Conservation (phyloP, 75 land plant species). For the Isoetes taiwanensis region DNA sequence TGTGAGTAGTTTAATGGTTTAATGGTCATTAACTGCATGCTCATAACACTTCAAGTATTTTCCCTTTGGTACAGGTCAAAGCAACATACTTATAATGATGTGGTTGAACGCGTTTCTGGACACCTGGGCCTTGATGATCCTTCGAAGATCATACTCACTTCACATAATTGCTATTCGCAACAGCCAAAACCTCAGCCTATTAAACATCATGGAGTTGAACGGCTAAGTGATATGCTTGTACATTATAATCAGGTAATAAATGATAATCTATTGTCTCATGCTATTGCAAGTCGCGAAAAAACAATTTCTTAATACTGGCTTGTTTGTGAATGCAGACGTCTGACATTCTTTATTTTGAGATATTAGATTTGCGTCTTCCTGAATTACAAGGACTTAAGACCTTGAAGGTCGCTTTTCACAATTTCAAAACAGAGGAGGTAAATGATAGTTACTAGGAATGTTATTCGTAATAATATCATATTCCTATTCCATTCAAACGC, state of each 20-base stretch:
- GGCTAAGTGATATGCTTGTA: constrained; percentile 77
- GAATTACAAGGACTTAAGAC: constrained; percentile 11
- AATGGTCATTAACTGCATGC: no score
- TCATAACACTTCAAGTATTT: background rate
- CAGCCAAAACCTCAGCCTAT: constrained; percentile 97
- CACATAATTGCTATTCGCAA: constrained; percentile 93
- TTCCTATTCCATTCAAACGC: no score
- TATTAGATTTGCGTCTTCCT: constrained; percentile 12
- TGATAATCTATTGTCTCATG: no score
- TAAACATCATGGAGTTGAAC: constrained; percentile 78
- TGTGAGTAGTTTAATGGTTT: constrained; percentile 42
- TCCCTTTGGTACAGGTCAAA: constrained; percentile 58
- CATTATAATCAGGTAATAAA: constrained; percentile 98
- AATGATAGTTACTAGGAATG: background rate
- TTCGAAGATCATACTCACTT: constrained; percentile 80
- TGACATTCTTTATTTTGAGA: constrained; percentile 15
- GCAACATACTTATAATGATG: constrained; percentile 79
- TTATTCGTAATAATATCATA: no score
- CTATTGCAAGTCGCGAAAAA: no score
- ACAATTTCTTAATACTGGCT: background rate
- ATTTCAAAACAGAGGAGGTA: constrained; percentile 7
- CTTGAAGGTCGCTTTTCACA: constrained; percentile 8
- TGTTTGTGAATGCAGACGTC: constrained; percentile 6
- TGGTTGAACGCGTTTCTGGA: constrained; percentile 80
- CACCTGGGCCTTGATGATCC: constrained; percentile 84